Evolutionary conservation across 2,329 filamentous ascomycete species (phyloP), one percentile per base, ranked within the genome.

Genomic region (Nemania sp.): DNA sequence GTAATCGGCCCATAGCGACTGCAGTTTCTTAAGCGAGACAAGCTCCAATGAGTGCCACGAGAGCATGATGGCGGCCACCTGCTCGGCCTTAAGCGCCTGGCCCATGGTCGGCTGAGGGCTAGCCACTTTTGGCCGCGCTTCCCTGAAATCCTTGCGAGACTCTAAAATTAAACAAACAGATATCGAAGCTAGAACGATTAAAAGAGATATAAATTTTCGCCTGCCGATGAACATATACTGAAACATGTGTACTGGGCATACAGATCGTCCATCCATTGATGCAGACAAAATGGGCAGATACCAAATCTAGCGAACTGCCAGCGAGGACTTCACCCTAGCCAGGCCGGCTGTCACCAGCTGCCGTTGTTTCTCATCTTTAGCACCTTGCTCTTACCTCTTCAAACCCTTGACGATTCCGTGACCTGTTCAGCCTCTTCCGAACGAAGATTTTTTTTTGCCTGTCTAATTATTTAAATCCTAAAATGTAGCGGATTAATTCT

Each of bases 1-100:
- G 54, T 80, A 80, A 14, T 77, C 78, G 0, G 78, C 78, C 78
- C 78, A 80, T 1, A 80, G 66, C 0, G 73, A 72, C 52, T 80
- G 77, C 0, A 78, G 50, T 28, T 73, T 65, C 3, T 56, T 64
- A 41, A 69, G 70, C 0, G 73, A 73, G 8, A 74, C 63, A 6
- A 79, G 65, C 36, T 76, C 66, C 3, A 79, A 68, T 15, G 66
- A 70, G 2, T 72, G 62, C 64, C 72, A 71, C 1, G 72, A 69
- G 19, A 77, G 65, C 60, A 79, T 69, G 9, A 71, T 64, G 31
- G 68, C 61, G 9, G 75, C 76, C n/a, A 73, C 73, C 2, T 62
- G 65, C 45, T 64, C 63, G 11, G 72, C 66, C 31, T 63, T 58
- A 23, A 57, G 56, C 17, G 53, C 33, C 14, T 31, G 47, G 12